phyloP scores from a whole-genome alignment of 257 asterid species.

The Paulownia fortunei region DNA sequence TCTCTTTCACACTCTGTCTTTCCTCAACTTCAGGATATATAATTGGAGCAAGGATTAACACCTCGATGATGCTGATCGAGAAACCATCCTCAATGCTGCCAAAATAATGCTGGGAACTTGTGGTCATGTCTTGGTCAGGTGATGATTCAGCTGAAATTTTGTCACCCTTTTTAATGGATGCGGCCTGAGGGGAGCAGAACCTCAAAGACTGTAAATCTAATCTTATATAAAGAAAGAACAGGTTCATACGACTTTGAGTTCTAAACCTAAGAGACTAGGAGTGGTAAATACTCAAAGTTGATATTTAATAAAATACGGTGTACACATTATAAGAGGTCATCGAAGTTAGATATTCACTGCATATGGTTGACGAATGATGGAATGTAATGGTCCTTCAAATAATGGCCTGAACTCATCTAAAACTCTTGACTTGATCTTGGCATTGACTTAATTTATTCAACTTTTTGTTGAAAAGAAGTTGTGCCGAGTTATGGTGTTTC shows the following conservation, averaged over 20 bases:
- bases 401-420: background rate
- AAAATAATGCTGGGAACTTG: conserved; percentile 61
- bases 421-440: background rate
- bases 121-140: conserved; percentile 53
- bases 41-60: conserved; percentile 23
- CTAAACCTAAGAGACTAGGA: background rate
- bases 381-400: background rate
- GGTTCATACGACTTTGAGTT: background rate
- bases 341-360: background rate
- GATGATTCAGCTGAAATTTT: conserved; percentile 27
- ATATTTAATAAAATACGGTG: background rate
- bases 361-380: background rate
- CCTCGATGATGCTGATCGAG: conserved; percentile 75
- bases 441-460: background rate
- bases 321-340: background rate
- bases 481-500: background rate
- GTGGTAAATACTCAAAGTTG: background rate
- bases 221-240: conserved; percentile 10
- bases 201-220: conserved; percentile 28
- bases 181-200: conserved; percentile 37
- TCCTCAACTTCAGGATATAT: background rate
- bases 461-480: background rate
- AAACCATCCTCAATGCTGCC: conserved; percentile 54
- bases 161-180: conserved; percentile 25
- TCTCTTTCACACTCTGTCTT: background rate